Evolutionary conservation across 495 filamentous ascomycete genomes (phyloP), one percentile per base, ranked within the genome.

Genomic region (Corynascus novoguineensis): DNA sequence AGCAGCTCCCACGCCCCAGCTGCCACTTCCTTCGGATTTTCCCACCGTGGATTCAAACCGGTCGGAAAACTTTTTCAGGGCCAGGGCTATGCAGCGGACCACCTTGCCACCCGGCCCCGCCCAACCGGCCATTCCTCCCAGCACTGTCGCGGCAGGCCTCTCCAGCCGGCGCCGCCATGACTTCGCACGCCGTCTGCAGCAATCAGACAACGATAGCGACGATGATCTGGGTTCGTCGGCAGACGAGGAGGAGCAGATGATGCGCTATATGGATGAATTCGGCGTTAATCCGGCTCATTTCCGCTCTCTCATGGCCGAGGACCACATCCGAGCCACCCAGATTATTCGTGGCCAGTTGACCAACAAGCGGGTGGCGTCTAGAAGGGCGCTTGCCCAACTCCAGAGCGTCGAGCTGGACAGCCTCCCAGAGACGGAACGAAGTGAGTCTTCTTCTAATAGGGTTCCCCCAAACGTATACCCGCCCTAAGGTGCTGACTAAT

Each of bases 351-450:
- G 69, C 45, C 71, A 70, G 40, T 54, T 68, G 44, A 63, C 60
- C 3, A 69, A 50, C 41, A 79, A 78, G 57, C 68, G 68, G 32
- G 68, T 81, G 5, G 73, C 78, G 3, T 77, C 76, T 3, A 75
- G 64, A 56, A 71, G 69, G 21, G 75, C 77, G 2, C 55, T 80
- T n/a, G 65, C 63, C 12, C 69, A 73, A 12, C 68, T 81, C 1
- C 68, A 78, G 58, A 71, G 64, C 46, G 71, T 82, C 6, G 54
- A 73, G 22, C 59, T 76, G 5, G 55, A 67, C 7, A 69, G 68
- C 17, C 60, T 82, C 1, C 64, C 73, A 8, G 76, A 74, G 57
- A 65, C 55, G 21, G 78, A 79, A 54, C 61, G 68, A 59, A 76
- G 78, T 81, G 67, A 71, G 78, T 31, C 31, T 3, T 17, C 21